These are phyloP conservation scores for Xerophyta viscosa DNA, from an alignment of 106 monocot species.

Conservation along the genomic window DNA sequence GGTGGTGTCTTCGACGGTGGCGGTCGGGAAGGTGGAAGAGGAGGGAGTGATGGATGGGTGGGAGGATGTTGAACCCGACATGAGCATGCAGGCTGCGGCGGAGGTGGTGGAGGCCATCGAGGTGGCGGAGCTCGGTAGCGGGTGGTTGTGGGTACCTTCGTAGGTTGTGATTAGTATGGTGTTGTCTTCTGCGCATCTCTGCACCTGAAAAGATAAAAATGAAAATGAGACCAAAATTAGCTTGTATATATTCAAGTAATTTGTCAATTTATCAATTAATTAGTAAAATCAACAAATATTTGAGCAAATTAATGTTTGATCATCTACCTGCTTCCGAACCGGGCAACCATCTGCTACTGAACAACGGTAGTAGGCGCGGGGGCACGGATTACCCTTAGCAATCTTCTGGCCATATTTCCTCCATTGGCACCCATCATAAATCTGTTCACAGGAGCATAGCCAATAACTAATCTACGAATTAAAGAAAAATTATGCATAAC, in stretches of 20 bases:
- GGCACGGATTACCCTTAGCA: slow-evolving; percentile 88
- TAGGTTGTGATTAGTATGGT: slow-evolving; percentile 88
- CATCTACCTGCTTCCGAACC: slow-evolving; percentile 60
- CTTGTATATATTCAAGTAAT: too few relatives aligned
- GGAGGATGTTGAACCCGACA: slow-evolving; percentile 3
- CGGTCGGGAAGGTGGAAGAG: too few relatives aligned
- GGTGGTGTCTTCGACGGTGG: neutral
- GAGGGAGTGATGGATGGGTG: too few relatives aligned
- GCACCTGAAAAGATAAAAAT: slow-evolving; percentile 37
- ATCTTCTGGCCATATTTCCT: slow-evolving; percentile 91
- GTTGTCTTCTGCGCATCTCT: slow-evolving; percentile 82
- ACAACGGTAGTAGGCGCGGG: slow-evolving; percentile 81
- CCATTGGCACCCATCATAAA: slow-evolving; percentile 89
- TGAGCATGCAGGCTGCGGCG: slow-evolving; percentile 24
- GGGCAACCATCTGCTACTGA: slow-evolving; percentile 78
- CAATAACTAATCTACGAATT: neutral
- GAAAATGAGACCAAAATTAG: neutral
- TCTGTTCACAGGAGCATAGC: slow-evolving; percentile 16
- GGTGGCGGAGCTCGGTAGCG: slow-evolving; percentile 61
- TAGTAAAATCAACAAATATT: neutral
- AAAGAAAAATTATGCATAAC: too few relatives aligned
- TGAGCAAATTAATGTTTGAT: neutral
- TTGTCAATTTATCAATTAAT: neutral
- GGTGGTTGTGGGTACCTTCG: slow-evolving; percentile 88
- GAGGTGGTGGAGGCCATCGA: slow-evolving; percentile 64